A percentile compares a stretch with the other conserved stretches of the same genome.
These are phyloP conservation scores for Peronospora farinosa DNA, from an alignment of 352 stramenopile species.

Conservation along the genomic window DNA sequence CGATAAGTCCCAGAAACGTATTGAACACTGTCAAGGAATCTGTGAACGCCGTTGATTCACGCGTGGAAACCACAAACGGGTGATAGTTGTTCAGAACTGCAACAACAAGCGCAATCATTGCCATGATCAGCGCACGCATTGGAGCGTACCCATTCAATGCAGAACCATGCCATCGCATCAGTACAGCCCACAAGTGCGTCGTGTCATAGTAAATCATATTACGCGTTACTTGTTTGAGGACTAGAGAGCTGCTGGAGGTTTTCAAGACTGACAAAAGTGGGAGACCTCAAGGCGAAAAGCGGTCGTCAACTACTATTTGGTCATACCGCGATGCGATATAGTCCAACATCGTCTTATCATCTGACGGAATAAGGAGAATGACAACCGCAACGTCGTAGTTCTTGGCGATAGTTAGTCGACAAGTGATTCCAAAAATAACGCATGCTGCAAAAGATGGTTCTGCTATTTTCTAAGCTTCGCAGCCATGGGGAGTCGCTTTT, in stretches of 20 bases:
- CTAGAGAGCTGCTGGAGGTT: constrained; percentile 3
- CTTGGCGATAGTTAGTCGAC: background rate
- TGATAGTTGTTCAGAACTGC: constrained; percentile 47
- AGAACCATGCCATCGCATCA: constrained; percentile 68
- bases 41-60: constrained; percentile 63
- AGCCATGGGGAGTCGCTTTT: too few species aligned
- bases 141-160: constrained; percentile 66
- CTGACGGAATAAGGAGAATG: too few species aligned
- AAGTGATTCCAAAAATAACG: background rate
- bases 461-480: too few species aligned
- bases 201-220: constrained; percentile 82
- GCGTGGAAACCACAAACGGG: constrained; percentile 58
- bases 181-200: constrained; percentile 43
- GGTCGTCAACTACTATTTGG: background rate
- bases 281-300: background rate
- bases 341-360: background rate
- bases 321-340: background rate
- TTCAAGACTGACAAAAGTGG: constrained; percentile 11
- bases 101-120: constrained; percentile 49
- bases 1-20: constrained; percentile 70
- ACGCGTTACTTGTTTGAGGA: background rate
- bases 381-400: too few species aligned
- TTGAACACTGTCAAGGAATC: constrained; percentile 84
- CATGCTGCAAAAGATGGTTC: too few species aligned
- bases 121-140: constrained; percentile 56